phyloP scores from a whole-genome alignment of 495 filamentous ascomycete genomes.

The Penicillium pulvis region DNA sequence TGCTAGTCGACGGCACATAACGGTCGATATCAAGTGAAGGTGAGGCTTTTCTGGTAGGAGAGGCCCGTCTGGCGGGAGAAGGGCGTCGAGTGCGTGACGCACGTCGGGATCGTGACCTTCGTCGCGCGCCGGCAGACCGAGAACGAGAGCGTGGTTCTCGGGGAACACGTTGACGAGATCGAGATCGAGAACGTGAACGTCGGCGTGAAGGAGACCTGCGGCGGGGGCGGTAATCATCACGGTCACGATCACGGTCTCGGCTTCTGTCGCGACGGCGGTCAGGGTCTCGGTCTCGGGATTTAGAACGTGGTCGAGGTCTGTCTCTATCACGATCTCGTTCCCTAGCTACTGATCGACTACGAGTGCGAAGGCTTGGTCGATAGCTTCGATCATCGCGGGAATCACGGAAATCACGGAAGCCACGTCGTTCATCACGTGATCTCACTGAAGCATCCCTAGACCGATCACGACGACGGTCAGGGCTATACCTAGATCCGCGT shows the following conservation, averaged over 20 bases:
- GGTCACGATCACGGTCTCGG: constrained; percentile 28
- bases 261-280: constrained; percentile 35
- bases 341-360: constrained; percentile 36
- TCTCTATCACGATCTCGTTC: constrained; percentile 41
- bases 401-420: constrained; percentile 43
- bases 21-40: constrained; percentile 49
- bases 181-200: constrained; percentile 27
- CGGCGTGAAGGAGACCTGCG: constrained; percentile 20
- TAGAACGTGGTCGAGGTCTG: constrained; percentile 39
- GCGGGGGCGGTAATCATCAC: constrained; percentile 31
- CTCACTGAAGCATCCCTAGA: constrained; percentile 40
- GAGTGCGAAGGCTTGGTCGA: constrained; percentile 39
- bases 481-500: constrained; percentile 37
- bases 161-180: constrained; percentile 27
- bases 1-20: constrained; percentile 49
- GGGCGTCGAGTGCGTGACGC: constrained; percentile 26
- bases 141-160: constrained; percentile 33
- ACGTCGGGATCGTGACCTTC: constrained; percentile 34
- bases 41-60: constrained; percentile 1
- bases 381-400: constrained; percentile 43
- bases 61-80: constrained; percentile 23
- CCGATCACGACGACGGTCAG: constrained; percentile 34
- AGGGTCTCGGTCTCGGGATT: constrained; percentile 32
- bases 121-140: constrained; percentile 10
- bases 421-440: constrained; percentile 36